Base-by-base conservation (phyloP, 345 rosid genomes). In the Physaria fendleri region DNA sequence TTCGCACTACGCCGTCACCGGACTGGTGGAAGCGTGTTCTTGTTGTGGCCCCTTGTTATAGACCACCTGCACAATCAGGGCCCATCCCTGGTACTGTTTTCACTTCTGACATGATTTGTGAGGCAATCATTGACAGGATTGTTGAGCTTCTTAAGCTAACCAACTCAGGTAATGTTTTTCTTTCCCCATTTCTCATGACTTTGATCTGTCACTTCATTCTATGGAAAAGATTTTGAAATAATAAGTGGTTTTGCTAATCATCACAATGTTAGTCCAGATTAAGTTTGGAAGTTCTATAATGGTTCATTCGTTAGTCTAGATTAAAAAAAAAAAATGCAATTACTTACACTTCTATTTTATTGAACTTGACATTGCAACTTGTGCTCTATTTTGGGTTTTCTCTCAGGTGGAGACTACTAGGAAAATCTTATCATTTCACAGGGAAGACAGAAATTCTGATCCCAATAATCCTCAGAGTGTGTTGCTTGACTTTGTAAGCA, bases 1-100 rank as follows among this genome's bases (percentile, higher is more conserved):
- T 93, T 74, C 85, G 92, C 45, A 74, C 96, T 64, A 83, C 99
- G 54, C 99, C 99, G n/a, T 93, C 97, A 2, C 97, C 99, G 47
- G 99, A 89, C 35, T 90, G 95, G 96, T 93, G 99, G 99, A 93
- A 89, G 66, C 95, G 95, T 64, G 97, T 93, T 49, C 97, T 93
- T 69, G 86, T 93, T 65, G 82, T 85, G 69, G 96, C 95, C 58
- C 89, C 97, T 39, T 73, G 78, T 70, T 83, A 93, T 69, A 83
- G 95, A 69, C 74, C 76, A 79, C 49, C 85, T 53, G 41, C 81
- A 54, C 96, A 82, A 72, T 34, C 69, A 47, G 76, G 68, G 16
- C 90, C 85, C 61, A 93, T 84, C 56, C 96, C 96, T 41, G 99
- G 97, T 81, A 97, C 77, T 63, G 99, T 89, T 53, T 82, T 93